Evolutionary conservation across 2,329 filamentous ascomycete genomes (phyloP), one percentile per base, ranked within the genome.

Genomic region (Cordyceps cateniannulata): DNA sequence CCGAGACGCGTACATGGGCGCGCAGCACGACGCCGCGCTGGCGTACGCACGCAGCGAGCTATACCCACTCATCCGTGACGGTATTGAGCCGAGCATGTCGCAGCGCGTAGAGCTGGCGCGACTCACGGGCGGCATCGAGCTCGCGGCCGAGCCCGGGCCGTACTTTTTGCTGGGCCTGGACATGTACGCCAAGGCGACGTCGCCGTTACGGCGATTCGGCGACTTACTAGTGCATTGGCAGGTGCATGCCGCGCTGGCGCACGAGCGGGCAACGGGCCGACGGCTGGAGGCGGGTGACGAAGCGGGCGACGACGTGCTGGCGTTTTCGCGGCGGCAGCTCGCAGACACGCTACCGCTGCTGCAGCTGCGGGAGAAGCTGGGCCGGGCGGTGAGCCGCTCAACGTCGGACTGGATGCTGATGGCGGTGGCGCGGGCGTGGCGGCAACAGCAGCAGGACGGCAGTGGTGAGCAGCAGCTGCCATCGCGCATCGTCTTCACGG

Each of bases 221-320:
- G 86, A 89, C 70, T 73, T 89, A 51, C 69, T 89, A 35, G 79
- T 82, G 1, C 85, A 88, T 72, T 88, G 84, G 83, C 85, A 89
- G 70, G 82, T 89, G 63, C 81, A 87, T 67, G 81, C 80, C 2
- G 80, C 83, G 10, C 72, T 89, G 35, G 73, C 75, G 16, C 71
- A 77, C 62, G 79, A 81, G 65, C 74, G 77, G 9, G 66, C 73
- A 42, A 63, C 63, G 25, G 61, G 67, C 47, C 65, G 68, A 20
- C 62, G 58, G 16, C 63, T 75, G 40, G 66, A 63, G 7, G 55
- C 63, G 20, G 18, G 5, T 29, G 72, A 74, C 47, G 61, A 72
- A 44, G 29, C 72, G 53, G 27, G 4, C 4, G 66, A 70, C 45
- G 65, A 66, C 6, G 76, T 78, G 63, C 73, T 84, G 12, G 80